Percentiles rank a stretch among this genome's conserved stretches.
Evolutionary conservation across 768 basidiomycete species (phyloP).

Genomic region (Daedalea quercina): DNA sequence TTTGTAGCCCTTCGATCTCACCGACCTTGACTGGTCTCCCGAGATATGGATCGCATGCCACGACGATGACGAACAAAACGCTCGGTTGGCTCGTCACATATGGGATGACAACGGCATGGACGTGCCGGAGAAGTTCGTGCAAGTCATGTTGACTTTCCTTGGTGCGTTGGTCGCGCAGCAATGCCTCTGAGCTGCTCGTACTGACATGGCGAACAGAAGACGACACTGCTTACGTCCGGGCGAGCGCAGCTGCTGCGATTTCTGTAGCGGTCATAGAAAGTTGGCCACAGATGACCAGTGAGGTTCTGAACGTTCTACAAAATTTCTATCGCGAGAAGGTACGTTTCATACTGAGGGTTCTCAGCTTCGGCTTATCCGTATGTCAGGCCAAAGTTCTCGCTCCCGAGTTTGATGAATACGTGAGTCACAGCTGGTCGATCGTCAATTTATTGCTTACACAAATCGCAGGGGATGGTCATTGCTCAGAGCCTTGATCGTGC

Average conservation of each 20-base stretch:
- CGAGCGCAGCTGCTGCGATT: conserved; percentile 62
- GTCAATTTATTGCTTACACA: background rate
- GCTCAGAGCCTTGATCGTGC: conserved; percentile 76
- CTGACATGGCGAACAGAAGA: conserved; percentile 45
- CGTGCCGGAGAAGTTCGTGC: conserved; percentile 62
- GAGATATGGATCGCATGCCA: conserved; percentile 86
- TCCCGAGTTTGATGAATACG: conserved; percentile 92
- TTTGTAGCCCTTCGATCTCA: conserved; percentile 82
- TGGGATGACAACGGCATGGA: conserved; percentile 98
- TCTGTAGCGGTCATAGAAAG: conserved; percentile 63
- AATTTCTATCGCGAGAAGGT: conserved; percentile 83
- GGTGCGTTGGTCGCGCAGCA: conserved; percentile 36
- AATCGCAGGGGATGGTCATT: conserved; percentile 82
- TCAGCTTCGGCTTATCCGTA: background rate
- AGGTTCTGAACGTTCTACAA: conserved; percentile 48
- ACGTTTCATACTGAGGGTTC: background rate
- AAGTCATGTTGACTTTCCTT: conserved; percentile 55
- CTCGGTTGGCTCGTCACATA: conserved; percentile 65
- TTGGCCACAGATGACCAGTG: conserved; percentile 51
- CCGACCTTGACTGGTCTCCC: conserved; percentile 89
- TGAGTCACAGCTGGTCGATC: conserved; percentile 20
- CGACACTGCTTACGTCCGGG: conserved; percentile 73
- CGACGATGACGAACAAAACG: conserved; percentile 87
- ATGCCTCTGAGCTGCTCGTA: background rate
- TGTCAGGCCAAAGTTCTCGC: conserved; percentile 73